A percentile compares a stretch with the other conserved stretches of the same genome.
These are phyloP conservation scores for Candida anglica DNA, from an alignment of 805 yeast genomes.

Conservation along the genomic window DNA sequence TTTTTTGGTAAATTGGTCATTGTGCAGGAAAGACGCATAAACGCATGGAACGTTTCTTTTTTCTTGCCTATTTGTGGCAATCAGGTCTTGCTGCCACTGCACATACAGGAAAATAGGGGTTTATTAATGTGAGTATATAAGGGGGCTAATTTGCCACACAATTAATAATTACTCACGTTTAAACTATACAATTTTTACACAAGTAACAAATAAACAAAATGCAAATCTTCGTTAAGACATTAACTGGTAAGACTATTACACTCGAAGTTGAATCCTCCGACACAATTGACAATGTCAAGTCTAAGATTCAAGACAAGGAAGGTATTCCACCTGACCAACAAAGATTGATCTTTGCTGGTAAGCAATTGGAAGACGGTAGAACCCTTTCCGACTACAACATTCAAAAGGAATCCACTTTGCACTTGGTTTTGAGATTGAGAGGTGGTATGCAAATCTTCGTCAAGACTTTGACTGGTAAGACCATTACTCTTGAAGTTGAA, in stretches of 20 bases:
- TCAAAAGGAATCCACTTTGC: conserved; percentile 41
- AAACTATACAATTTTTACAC: background rate
- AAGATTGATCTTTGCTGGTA: conserved; percentile 77
- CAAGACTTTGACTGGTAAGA: conserved; percentile 59
- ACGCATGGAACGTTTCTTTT: conserved; percentile 4
- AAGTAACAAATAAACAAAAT: conserved; percentile 6
- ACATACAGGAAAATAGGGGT: conserved; percentile 5
- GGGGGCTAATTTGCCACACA: conserved; percentile 13
- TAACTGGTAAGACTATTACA: conserved; percentile 28
- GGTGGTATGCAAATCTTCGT: conserved; percentile 62
- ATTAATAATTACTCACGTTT: background rate
- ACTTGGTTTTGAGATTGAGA: conserved; percentile 33
- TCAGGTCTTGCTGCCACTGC: background rate
- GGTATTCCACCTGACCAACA: conserved; percentile 98
- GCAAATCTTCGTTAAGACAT: conserved; percentile 28
- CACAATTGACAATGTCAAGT: conserved; percentile 41
- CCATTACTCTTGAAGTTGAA: conserved; percentile 90
- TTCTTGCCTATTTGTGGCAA: conserved; percentile 1
- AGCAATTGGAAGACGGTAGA: conserved; percentile 41
- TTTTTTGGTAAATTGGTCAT: conserved; percentile 1
- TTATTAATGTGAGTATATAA: conserved; percentile 10
- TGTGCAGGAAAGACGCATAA: conserved; percentile 3
- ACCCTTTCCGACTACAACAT: conserved; percentile 37
- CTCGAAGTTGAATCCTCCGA: conserved; percentile 41
- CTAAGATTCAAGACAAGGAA: conserved; percentile 41